Conservation (phyloP, 768 basidiomycete species). For the Boletus subcaerulescens region DNA sequence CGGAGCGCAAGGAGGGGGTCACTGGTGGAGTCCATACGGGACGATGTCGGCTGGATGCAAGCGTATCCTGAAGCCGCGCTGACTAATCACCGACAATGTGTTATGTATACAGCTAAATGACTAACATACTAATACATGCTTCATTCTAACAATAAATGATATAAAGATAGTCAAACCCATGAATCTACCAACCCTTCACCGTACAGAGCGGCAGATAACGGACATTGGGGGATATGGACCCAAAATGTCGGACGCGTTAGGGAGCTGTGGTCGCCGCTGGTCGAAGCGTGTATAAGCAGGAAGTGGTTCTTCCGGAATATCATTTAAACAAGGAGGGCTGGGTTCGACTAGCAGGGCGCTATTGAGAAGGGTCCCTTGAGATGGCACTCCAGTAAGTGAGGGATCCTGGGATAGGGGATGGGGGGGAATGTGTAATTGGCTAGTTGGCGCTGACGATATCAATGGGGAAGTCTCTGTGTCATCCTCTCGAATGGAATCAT, state of each 20-base stretch:
- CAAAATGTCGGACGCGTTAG: conserved; percentile 15
- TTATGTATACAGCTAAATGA: too few species aligned
- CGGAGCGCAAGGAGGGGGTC: conserved; percentile 57
- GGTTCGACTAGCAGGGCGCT: neutral
- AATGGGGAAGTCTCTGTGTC: neutral
- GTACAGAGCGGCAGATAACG: neutral
- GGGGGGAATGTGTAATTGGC: neutral
- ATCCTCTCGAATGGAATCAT: neutral
- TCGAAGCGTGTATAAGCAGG: conserved; percentile 32
- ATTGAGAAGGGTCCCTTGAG: neutral
- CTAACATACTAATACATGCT: too few species aligned
- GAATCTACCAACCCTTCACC: neutral
- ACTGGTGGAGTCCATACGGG: neutral
- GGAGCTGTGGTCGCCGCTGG: conserved; percentile 15
- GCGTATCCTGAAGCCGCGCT: too few species aligned
- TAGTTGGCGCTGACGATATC: neutral
- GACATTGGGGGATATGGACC: conserved; percentile 30
- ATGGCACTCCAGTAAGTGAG: conserved; percentile 17
- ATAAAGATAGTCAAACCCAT: too few species aligned
- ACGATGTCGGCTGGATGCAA: too few species aligned
- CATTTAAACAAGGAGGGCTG: neutral
- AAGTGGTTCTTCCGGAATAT: conserved; percentile 5
- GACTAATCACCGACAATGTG: too few species aligned
- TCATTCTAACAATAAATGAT: too few species aligned
- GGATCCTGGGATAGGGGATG: conserved; percentile 15